Conservation (phyloP, 345 rosid species). For the Excoecaria agallocha region DNA sequence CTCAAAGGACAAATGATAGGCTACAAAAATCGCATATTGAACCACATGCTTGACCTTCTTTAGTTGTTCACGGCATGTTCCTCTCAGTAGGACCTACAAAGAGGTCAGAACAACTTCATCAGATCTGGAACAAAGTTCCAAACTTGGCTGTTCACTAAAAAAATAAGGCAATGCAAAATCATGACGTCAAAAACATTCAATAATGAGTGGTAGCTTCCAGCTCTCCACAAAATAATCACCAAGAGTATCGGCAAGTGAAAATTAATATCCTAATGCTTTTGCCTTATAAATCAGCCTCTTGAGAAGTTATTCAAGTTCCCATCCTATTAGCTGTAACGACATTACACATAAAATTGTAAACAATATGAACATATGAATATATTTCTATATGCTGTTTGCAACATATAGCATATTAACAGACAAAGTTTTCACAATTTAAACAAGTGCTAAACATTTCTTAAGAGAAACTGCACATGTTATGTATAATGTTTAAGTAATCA, state of each 20-base stretch:
- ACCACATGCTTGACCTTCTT: conserved; percentile 89
- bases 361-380: too few species aligned
- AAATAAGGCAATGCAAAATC: too few species aligned
- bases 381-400: background rate
- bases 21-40: conserved; percentile 94
- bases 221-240: background rate
- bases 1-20: conserved; percentile 88
- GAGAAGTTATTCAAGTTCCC: background rate
- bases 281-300: background rate
- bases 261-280: background rate
- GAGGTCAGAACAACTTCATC: too few species aligned
- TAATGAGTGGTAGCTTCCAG: background rate
- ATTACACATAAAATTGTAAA: background rate
- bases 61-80: conserved; percentile 68
- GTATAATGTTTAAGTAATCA: background rate
- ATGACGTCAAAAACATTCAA: background rate
- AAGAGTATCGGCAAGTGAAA: background rate
- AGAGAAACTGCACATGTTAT: background rate
- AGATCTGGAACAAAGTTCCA: too few species aligned
- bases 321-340: background rate
- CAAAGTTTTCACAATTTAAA: background rate
- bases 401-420: background rate
- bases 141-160: too few species aligned
- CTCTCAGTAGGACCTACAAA: conserved; percentile 77
- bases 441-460: background rate